Percentiles rank a stretch among this genome's conserved stretches.
These are phyloP conservation scores for Elaeagnus macrophylla DNA, from an alignment of 306 rosid species.

Conservation along the genomic window DNA sequence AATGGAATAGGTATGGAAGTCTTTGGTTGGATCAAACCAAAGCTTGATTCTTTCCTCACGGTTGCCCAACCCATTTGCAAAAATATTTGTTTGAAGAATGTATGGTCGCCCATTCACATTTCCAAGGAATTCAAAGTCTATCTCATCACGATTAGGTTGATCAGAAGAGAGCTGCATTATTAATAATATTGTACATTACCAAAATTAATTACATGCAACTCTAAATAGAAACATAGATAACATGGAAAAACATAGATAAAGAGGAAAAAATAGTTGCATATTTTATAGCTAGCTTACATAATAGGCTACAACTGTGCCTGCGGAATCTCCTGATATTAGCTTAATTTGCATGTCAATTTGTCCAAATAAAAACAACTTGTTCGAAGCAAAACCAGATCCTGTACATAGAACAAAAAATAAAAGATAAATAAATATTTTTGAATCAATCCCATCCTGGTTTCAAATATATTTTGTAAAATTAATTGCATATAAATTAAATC, in stretches of 20 bases:
- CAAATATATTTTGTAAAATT: too few relatives aligned
- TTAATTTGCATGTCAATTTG: constrained; percentile 86
- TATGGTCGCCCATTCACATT: constrained; percentile 65
- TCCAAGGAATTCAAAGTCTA: constrained; percentile 88
- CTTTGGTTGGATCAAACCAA: constrained; percentile 91
- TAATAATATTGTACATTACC: neutral
- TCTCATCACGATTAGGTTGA: constrained; percentile 81
- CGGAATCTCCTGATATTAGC: constrained; percentile 77
- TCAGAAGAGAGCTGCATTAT: constrained; percentile 60
- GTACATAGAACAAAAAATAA: neutral
- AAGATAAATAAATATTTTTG: too few relatives aligned
- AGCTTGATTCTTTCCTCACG: constrained; percentile 79
- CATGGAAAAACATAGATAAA: neutral
- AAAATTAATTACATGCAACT: neutral
- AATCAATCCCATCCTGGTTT: too few relatives aligned
- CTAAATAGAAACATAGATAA: neutral
- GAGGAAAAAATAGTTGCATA: neutral
- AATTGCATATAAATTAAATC: too few relatives aligned
- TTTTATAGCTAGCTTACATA: constrained; percentile 42
- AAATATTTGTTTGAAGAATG: constrained; percentile 73
- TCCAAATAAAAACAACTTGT: constrained; percentile 79
- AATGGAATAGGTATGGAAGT: constrained; percentile 78
- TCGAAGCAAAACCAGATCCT: constrained; percentile 86
- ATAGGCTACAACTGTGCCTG: constrained; percentile 85
- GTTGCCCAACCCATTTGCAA: constrained; percentile 59